phyloP scores from a whole-genome alignment of 2,329 filamentous ascomycete species.

The Clonostachys sp. region DNA sequence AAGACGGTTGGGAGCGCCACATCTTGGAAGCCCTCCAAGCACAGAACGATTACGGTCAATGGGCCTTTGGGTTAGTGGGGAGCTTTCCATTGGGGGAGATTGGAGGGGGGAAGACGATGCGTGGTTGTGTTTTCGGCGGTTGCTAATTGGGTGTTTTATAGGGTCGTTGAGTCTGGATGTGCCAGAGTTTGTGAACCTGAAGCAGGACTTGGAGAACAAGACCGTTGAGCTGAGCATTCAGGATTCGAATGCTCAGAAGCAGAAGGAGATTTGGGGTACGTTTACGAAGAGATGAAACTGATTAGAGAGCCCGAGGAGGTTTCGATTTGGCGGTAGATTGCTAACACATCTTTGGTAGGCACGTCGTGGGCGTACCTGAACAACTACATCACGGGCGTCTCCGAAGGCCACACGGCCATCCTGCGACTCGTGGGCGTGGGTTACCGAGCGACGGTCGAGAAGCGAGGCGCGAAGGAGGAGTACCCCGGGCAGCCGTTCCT shows the following conservation, averaged over 20 bases:
- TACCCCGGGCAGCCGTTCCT: constrained; percentile 86
- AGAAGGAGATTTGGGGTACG: constrained; percentile 94
- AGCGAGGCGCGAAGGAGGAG: constrained; percentile 66
- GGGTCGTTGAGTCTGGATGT: constrained; percentile 73
- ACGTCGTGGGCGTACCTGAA: constrained; percentile 86
- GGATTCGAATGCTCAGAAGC: constrained; percentile 64
- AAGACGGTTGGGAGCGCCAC: constrained; percentile 47
- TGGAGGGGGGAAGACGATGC: too few relatives aligned
- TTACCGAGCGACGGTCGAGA: constrained; percentile 85
- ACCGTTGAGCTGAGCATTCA: constrained; percentile 67
- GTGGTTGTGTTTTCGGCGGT: background rate
- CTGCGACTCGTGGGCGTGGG: constrained; percentile 91
- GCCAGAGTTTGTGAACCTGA: constrained; percentile 72
- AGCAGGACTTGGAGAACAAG: constrained; percentile 57
- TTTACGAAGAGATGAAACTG: constrained; percentile 3
- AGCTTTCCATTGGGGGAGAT: background rate
- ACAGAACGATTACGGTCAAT: constrained; percentile 67
- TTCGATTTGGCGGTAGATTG: too few relatives aligned
- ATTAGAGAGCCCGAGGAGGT: background rate
- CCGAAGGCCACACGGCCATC: constrained; percentile 92
- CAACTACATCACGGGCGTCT: constrained; percentile 89
- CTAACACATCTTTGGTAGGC: constrained; percentile 42
- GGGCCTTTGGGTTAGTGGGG: constrained; percentile 66
- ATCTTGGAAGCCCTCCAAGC: constrained; percentile 56
- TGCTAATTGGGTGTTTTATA: constrained; percentile 19